phyloP scores from a whole-genome alignment of 1,284 basidiomycete species.

The Sporisorium scitamineum region DNA sequence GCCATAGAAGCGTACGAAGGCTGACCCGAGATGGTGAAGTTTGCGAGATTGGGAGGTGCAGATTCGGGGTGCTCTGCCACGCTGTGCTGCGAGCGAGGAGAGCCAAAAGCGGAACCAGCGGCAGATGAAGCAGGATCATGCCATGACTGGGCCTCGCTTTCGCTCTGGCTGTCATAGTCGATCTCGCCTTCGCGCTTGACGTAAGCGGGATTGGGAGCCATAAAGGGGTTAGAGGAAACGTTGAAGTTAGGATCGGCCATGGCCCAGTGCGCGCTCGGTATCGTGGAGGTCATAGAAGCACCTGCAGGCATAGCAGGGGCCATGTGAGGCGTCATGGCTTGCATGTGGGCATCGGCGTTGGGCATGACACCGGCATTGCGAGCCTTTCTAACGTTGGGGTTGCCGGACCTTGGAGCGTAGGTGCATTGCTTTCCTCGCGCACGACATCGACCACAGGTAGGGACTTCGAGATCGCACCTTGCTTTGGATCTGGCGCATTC shows the following conservation, averaged over 20 bases:
- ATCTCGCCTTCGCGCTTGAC: conserved; percentile 38
- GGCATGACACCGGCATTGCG: conserved; percentile 26
- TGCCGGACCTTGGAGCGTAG: conserved; percentile 61
- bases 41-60: conserved; percentile 36
- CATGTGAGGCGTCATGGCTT: conserved; percentile 30
- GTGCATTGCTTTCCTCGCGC: conserved; percentile 57
- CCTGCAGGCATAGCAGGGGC: conserved; percentile 3
- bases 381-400: conserved; percentile 60
- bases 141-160: conserved; percentile 42
- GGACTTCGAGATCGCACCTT: conserved; percentile 63
- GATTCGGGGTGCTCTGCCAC: conserved; percentile 30
- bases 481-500: conserved; percentile 63
- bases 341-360: conserved; percentile 23
- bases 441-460: conserved; percentile 60
- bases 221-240: conserved; percentile 23
- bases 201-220: conserved; percentile 31
- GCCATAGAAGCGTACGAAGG: conserved; percentile 12
- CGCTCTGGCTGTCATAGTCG: conserved; percentile 52
- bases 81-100: conserved; percentile 36
- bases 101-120: conserved; percentile 32
- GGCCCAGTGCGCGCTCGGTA: conserved; percentile 31
- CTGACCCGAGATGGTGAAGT: conserved; percentile 32
- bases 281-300: conserved; percentile 16
- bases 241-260: conserved; percentile 31
- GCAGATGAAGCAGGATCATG: conserved; percentile 37